Evolutionary conservation across 2,329 filamentous ascomycete species (phyloP).

Genomic region (Diplodia mutila): DNA sequence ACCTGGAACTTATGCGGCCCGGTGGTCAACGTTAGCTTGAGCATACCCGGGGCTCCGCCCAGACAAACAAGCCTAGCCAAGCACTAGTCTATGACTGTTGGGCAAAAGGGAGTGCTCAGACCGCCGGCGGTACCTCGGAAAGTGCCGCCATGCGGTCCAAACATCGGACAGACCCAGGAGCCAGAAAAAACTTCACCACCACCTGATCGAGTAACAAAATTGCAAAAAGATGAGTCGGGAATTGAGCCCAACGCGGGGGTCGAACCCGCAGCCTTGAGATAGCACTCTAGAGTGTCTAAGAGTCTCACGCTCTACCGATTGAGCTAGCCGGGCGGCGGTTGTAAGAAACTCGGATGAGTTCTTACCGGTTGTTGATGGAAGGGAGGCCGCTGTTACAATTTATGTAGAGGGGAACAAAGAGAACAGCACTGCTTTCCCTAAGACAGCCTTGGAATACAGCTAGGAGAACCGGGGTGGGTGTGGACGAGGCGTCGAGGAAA

Average conservation of each 20-base stretch:
- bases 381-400: neutral
- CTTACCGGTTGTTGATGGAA: neutral
- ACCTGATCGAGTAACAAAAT: neutral
- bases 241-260: conserved; percentile 27
- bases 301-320: conserved; percentile 50
- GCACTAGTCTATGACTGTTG: too few relatives aligned
- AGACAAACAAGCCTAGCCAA: neutral
- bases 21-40: too few relatives aligned
- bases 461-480: neutral
- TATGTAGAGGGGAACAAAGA: neutral
- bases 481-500: neutral
- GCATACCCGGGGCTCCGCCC: neutral
- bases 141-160: neutral
- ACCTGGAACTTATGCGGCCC: too few relatives aligned
- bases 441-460: neutral
- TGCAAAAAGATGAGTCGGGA: conserved; percentile 21
- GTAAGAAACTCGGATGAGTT: neutral
- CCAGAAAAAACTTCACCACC: conserved; percentile 5
- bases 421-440: neutral
- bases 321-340: conserved; percentile 31
- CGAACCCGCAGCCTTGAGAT: conserved; percentile 28
- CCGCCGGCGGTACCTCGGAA: neutral
- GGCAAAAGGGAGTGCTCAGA: neutral
- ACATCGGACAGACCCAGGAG: neutral
- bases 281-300: conserved; percentile 32